Conservation (phyloP, 2,329 filamentous ascomycete genomes). For the Phialemonium atrogriseum region DNA sequence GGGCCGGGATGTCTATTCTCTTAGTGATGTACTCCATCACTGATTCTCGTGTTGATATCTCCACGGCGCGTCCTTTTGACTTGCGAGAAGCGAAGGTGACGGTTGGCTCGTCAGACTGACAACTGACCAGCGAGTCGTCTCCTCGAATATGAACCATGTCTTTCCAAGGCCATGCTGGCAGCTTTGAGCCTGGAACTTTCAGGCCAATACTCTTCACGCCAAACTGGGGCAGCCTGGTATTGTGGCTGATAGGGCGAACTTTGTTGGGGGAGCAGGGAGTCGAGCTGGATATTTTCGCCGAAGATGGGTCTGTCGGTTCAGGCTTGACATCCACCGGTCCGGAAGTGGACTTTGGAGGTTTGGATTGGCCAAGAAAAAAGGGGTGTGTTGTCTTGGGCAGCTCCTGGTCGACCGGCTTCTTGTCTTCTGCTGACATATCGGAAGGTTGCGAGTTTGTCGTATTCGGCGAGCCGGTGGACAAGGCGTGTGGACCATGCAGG, state of each 20-base stretch:
- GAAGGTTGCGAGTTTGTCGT: background rate
- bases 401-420: constrained; percentile 15
- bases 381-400: constrained; percentile 29
- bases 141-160: constrained; percentile 58
- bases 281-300: constrained; percentile 37
- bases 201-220: constrained; percentile 35
- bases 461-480: constrained; percentile 17
- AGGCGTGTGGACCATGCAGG: constrained; percentile 25
- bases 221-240: constrained; percentile 30
- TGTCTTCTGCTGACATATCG: constrained; percentile 13
- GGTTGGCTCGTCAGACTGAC: too few relatives aligned
- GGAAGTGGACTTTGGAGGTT: constrained; percentile 6
- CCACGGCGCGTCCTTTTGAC: constrained; percentile 39
- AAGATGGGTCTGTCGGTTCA: constrained; percentile 9
- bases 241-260: constrained; percentile 14
- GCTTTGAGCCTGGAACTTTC: constrained; percentile 57
- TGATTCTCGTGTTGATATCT: constrained; percentile 31
- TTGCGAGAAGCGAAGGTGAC: constrained; percentile 27
- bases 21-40: constrained; percentile 26
- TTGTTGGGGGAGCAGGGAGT: constrained; percentile 45
- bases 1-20: constrained; percentile 30
- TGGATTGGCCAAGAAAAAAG: constrained; percentile 30
- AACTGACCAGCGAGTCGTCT: too few relatives aligned
- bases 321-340: constrained; percentile 9
- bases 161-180: constrained; percentile 64